phyloP scores from a whole-genome alignment of 2,329 filamentous ascomycete genomes.

The Myriangium duriaei region DNA sequence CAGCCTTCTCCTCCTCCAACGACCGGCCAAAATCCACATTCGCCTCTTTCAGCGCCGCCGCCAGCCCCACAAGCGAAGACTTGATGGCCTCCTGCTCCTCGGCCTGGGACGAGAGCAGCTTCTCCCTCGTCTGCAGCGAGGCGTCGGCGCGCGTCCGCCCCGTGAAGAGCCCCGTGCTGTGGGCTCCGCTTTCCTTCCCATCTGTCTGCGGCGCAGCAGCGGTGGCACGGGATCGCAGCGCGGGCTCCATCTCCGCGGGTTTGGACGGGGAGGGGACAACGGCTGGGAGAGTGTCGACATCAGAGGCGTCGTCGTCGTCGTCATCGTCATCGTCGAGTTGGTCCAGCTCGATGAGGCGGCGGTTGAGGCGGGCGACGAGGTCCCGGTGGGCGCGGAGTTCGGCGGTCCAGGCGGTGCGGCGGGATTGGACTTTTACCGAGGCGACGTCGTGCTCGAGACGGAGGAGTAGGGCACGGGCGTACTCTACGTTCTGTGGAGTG shows the following conservation, averaged over 20 bases:
- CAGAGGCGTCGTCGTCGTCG: conserved; percentile 20
- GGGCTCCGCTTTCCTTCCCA: conserved; percentile 12
- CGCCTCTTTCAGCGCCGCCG: conserved; percentile 61
- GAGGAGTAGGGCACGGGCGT: conserved; percentile 55
- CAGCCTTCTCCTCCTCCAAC: conserved; percentile 61
- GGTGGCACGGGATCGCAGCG: conserved; percentile 10
- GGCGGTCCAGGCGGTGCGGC: conserved; percentile 48
- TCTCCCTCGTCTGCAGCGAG: conserved; percentile 1
- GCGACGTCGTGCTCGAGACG: conserved; percentile 58
- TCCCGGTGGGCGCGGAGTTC: conserved; percentile 55
- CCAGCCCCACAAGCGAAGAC: conserved; percentile 67
- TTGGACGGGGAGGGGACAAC: conserved; percentile 17
- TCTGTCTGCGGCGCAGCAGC: conserved; percentile 4
- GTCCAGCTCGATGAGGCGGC: conserved; percentile 55
- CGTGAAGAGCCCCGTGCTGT: conserved; percentile 28
- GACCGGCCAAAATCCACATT: conserved; percentile 59
- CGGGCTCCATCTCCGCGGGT: conserved; percentile 10
- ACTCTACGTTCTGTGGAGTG: conserved; percentile 61
- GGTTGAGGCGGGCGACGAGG: conserved; percentile 50
- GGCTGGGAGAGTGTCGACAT: conserved; percentile 28
- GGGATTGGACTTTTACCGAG: conserved; percentile 44
- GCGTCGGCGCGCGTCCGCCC: conserved; percentile 16
- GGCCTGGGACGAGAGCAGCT: conserved; percentile 16
- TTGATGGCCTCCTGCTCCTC: conserved; percentile 84
- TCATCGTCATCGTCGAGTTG: conserved; percentile 41